phyloP scores from a whole-genome alignment of 257 asterid species.

The Solanum peruvianum region DNA sequence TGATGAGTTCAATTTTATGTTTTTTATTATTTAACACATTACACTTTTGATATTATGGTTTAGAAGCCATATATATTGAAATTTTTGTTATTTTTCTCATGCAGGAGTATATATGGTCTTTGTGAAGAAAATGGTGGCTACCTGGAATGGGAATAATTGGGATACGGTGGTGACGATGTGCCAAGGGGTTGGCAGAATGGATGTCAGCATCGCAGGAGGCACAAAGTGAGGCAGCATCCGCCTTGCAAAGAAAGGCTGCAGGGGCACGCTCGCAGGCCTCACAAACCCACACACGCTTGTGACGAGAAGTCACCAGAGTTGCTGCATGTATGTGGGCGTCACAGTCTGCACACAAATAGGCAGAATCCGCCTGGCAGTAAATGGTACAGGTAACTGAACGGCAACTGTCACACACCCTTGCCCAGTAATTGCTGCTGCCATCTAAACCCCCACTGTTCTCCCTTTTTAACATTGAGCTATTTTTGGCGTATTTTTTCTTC shows the following conservation, averaged over 20 bases:
- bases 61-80: not conserved
- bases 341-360: slow-evolving; percentile 51
- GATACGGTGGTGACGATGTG: slow-evolving; percentile 77
- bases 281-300: slow-evolving; percentile 46
- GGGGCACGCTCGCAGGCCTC: slow-evolving; percentile 59
- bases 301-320: slow-evolving; percentile 19
- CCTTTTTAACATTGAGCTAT: slow-evolving; percentile 18
- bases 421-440: slow-evolving; percentile 18
- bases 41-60: not conserved
- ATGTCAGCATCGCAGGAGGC: slow-evolving; percentile 56
- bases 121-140: not conserved
- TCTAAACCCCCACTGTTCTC: slow-evolving; percentile 2
- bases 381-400: slow-evolving; percentile 28
- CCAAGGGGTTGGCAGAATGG: slow-evolving; percentile 78
- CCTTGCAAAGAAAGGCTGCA: slow-evolving; percentile 60
- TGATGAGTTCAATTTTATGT: not conserved
- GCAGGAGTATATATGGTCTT: not conserved
- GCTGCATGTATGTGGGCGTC: slow-evolving; percentile 40
- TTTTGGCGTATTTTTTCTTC: not conserved
- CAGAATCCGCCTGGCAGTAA: slow-evolving; percentile 46
- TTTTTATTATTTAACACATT: not conserved
- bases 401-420: slow-evolving; percentile 46
- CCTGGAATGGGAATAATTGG: slow-evolving; percentile 31
- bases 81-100: not conserved
- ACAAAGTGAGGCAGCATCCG: slow-evolving; percentile 76